Percentiles rank a stretch among this genome's conserved stretches.
Conservation (phyloP, 192 early-diverging fungal species). For the Coemansia brasiliensis region DNA sequence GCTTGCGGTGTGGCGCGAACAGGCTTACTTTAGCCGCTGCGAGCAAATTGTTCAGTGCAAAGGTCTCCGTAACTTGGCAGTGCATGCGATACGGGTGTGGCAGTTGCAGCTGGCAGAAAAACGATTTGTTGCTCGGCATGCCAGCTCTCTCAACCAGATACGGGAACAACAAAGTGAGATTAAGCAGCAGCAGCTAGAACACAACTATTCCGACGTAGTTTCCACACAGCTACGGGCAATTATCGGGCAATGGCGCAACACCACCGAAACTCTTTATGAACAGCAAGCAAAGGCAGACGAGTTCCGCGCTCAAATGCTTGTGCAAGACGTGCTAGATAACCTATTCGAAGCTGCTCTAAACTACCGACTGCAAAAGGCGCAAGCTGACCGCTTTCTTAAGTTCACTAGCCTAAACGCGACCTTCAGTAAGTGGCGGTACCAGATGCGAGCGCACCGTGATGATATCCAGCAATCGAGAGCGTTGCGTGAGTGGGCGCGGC, state of each 20-base stretch:
- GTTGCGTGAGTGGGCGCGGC: constrained; percentile 27
- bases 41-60: neutral
- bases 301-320: neutral
- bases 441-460: constrained; percentile 2
- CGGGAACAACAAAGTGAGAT: neutral
- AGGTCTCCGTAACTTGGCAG: neutral
- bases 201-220: too few species aligned
- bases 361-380: neutral
- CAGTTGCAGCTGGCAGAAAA: neutral
- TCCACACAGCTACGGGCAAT: neutral
- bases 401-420: neutral
- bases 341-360: neutral
- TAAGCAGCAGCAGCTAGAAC: too few species aligned
- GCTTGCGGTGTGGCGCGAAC: constrained; percentile 4
- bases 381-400: constrained; percentile 2
- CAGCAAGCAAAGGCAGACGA: constrained; percentile 14
- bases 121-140: neutral
- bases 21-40: neutral
- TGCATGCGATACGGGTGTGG: constrained; percentile 2
- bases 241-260: constrained; percentile 5
- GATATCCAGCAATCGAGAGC: constrained; percentile 31
- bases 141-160: neutral
- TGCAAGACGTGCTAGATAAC: neutral
- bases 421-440: neutral
- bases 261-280: neutral